Base-by-base conservation (phyloP, 1,284 basidiomycete species). In the Ceratobasidium sp. region DNA sequence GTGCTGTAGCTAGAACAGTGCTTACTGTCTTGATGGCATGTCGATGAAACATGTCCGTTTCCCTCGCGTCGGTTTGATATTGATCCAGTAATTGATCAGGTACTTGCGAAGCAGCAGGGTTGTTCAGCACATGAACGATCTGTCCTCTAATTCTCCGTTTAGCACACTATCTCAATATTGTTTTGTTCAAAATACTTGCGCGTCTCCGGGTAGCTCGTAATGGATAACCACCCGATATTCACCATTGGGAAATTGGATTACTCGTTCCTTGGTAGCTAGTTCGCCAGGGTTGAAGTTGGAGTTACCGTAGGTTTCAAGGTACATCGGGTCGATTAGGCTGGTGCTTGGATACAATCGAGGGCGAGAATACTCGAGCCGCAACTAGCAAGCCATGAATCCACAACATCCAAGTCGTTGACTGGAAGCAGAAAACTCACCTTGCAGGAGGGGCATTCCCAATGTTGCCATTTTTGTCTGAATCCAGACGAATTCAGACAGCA, bases 11-110 rank as follows among this genome's bases (percentile, higher is more conserved):
- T 50, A 7, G 9, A 14, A 21, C 16, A 41, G 7, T 1, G 61
- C 67, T 9, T 13, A 71, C 67, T n/a, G 67, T 71, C 47, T 71
- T 71, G 11, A 71, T 71, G 14, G 67, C 55, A 41, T 71, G 67
- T 18, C 67, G 35, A 28, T 71, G 67, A 23, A 71, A 71, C 67
- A 71, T 71, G 52, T 61, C 43, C 21, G 28, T 32, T 1, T 32
- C 32, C 23, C 57, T 32, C 18, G 67, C 67, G 38, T 71, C 67
- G 49, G 49, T 38, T 43, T 71, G 67, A 23, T 59, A 71, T 21
- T 59, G 46, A 14, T 71, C 55, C 16, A 71, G 61, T 16, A 71
- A 32, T 21, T 61, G 43, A 35, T 71, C 18, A 14, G 67, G 23
- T 18, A 18, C 23, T 38, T 59, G 44, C 43, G 67, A 59, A 6